Percentiles rank a stretch among this genome's conserved stretches.
Evolutionary conservation across 345 rosid species (phyloP).

Genomic region (Punica granatum): DNA sequence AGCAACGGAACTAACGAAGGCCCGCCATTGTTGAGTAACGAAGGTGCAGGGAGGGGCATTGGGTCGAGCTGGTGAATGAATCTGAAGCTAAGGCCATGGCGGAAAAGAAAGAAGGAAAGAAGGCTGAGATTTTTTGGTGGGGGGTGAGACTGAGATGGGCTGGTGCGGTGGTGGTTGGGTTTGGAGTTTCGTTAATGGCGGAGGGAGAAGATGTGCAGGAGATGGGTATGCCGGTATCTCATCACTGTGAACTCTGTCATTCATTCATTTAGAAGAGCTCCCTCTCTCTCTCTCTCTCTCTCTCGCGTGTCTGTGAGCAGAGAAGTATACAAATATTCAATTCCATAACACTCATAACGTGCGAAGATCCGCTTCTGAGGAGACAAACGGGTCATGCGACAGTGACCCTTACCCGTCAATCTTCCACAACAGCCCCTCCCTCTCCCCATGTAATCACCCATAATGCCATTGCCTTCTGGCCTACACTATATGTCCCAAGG

Average conservation of each 20-base stretch:
- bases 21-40: not conserved
- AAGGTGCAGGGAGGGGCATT: not conserved
- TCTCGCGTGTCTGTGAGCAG: not conserved
- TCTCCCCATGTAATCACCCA: not conserved
- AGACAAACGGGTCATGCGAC: constrained; percentile 40
- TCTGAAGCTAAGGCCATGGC: not conserved
- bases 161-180: not conserved
- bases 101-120: not conserved
- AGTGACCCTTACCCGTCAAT: constrained; percentile 16
- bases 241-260: not conserved
- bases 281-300: constrained; percentile 1
- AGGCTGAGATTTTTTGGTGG: not conserved
- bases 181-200: not conserved
- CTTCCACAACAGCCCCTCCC: not conserved
- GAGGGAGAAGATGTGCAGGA: not conserved
- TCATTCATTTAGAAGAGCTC: not conserved
- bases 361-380: constrained; percentile 49
- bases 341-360: constrained; percentile 32
- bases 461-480: constrained; percentile 10
- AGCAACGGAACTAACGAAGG: not conserved
- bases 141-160: no score
- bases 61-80: not conserved
- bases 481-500: no score
- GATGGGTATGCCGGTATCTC: not conserved
- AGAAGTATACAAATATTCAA: not conserved